Conservation (phyloP, 345 rosid species). For the Salix arbutifolia region DNA sequence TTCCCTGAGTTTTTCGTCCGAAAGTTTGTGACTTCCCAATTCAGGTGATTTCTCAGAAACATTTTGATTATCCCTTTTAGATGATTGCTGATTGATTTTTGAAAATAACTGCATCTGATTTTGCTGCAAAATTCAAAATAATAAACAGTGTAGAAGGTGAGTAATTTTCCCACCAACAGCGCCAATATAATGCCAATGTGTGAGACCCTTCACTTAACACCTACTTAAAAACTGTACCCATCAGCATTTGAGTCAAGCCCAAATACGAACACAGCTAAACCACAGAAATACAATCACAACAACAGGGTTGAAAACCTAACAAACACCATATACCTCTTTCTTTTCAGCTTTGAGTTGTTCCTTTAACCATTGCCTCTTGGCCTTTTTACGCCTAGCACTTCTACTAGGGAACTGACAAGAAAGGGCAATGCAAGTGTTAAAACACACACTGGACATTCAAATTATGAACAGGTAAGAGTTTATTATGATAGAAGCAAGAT, state of each 20-base stretch:
- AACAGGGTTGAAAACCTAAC: background rate
- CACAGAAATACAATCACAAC: background rate
- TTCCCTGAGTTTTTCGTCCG: conserved; percentile 12
- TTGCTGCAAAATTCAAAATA: conserved; percentile 34
- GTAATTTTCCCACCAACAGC: background rate
- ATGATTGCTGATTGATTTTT: conserved; percentile 34
- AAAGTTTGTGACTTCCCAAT: conserved; percentile 9
- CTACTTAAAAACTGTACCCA: background rate
- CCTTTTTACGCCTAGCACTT: conserved; percentile 90
- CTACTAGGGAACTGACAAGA: conserved; percentile 67
- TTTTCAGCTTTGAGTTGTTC: conserved; percentile 57
- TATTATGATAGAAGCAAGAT: background rate
- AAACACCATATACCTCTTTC: conserved; percentile 44
- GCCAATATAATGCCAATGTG: background rate
- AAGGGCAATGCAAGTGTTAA: background rate
- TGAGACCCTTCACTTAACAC: too few species aligned
- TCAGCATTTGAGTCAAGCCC: background rate
- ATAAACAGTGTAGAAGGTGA: background rate
- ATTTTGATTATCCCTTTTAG: conserved; percentile 28
- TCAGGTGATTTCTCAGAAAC: conserved; percentile 24
- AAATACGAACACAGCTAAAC: background rate
- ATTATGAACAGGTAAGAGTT: background rate
- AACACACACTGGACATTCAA: conserved; percentile 3
- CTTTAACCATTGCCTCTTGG: conserved; percentile 73
- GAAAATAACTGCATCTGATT: conserved; percentile 31